A percentile compares a stretch with the other conserved stretches of the same genome.
Evolutionary conservation across 1,284 basidiomycete genomes (phyloP).

Genomic region (Austroboletus niveus): DNA sequence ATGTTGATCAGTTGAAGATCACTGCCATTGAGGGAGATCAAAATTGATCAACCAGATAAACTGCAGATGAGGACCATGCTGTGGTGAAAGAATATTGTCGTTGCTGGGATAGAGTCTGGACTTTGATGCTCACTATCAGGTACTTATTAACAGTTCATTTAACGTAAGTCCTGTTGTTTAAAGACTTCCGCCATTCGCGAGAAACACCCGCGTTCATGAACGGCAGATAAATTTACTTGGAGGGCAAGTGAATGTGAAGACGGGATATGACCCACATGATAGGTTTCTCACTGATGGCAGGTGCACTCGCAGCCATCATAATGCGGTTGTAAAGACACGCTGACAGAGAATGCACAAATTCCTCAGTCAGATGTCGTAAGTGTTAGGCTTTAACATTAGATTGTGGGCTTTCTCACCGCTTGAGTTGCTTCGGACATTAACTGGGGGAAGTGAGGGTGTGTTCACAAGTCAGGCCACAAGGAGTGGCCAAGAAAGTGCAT

Average conservation of each 20-base stretch:
- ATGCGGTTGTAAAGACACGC: constrained; percentile 1
- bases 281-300: constrained; percentile 2
- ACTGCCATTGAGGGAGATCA: constrained; percentile 24
- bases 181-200: background rate
- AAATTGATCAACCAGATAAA: constrained; percentile 25
- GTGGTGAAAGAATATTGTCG: background rate
- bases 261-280: background rate
- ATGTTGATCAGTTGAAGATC: constrained; percentile 31
- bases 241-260: constrained; percentile 3
- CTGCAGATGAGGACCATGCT: constrained; percentile 2
- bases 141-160: constrained; percentile 4
- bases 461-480: background rate
- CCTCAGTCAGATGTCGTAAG: constrained; percentile 2
- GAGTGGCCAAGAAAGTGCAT: background rate
- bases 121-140: background rate
- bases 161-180: constrained; percentile 22
- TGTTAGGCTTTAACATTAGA: constrained; percentile 22
- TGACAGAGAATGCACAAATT: background rate
- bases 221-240: background rate
- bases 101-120: constrained; percentile 2
- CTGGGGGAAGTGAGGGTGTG: background rate
- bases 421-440: constrained; percentile 9
- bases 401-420: constrained; percentile 19
- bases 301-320: background rate
- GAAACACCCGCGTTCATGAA: constrained; percentile 3